These are phyloP conservation scores for Suillus subaureus DNA, from an alignment of 768 basidiomycete species.

Conservation along the genomic window DNA sequence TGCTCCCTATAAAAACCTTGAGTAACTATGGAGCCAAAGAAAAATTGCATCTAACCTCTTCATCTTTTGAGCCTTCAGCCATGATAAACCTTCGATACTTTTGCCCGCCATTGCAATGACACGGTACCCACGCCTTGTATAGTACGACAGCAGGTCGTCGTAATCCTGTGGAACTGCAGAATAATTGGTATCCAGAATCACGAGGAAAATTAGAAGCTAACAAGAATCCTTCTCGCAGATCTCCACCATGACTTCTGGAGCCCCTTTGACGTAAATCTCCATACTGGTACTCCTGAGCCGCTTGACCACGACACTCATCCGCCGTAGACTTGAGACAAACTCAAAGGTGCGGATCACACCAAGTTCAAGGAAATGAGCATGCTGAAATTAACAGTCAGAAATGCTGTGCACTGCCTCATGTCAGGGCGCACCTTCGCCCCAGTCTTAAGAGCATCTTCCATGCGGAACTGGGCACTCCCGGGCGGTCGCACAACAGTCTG, in stretches of 20 bases:
- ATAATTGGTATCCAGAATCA: conserved; percentile 17
- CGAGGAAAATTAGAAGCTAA: conserved; percentile 39
- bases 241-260: conserved; percentile 95
- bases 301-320: conserved; percentile 99
- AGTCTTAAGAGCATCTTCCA: conserved; percentile 93
- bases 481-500: conserved; percentile 97
- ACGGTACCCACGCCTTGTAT: conserved; percentile 94
- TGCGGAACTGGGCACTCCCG: conserved; percentile 84
- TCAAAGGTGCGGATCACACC: conserved; percentile 97
- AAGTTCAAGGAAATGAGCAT: conserved; percentile 94
- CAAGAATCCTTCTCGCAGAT: conserved; percentile 94
- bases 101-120: conserved; percentile 99
- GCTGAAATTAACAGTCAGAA: conserved; percentile 46
- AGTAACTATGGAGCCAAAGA: conserved; percentile 9
- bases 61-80: conserved; percentile 97
- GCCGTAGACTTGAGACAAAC: conserved; percentile 87
- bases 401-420: background rate
- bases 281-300: conserved; percentile 90
- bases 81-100: conserved; percentile 89
- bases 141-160: conserved; percentile 94
- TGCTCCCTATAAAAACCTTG: conserved; percentile 66
- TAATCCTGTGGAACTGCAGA: conserved; percentile 89
- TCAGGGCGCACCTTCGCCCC: conserved; percentile 63
- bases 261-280: conserved; percentile 99
- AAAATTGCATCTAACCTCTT: conserved; percentile 61